Percentiles rank a stretch among this genome's conserved stretches.
Evolutionary conservation across 768 basidiomycete genomes (phyloP).

Genomic region (Leccinum disarticulatum): DNA sequence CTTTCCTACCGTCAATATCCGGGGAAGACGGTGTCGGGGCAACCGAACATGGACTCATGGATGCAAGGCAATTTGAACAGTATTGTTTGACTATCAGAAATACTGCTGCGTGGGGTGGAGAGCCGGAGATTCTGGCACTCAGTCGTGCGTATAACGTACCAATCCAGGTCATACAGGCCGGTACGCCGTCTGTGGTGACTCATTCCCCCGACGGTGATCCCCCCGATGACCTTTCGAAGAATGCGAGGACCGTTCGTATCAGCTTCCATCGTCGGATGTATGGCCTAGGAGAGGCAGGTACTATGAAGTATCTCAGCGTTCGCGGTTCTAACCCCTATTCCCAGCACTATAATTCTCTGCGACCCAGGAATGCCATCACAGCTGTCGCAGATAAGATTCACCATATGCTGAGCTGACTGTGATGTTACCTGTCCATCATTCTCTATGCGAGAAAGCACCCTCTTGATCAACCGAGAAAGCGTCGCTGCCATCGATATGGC

Average conservation of each 20-base stretch:
- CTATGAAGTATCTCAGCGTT: neutral
- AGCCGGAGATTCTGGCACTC: conserved; percentile 93
- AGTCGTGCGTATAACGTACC: conserved; percentile 78
- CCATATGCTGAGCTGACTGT: conserved; percentile 27
- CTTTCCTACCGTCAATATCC: conserved; percentile 78
- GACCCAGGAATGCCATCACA: conserved; percentile 45
- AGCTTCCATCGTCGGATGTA: conserved; percentile 96
- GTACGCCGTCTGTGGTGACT: conserved; percentile 77
- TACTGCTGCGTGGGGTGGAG: conserved; percentile 95
- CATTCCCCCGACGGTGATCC: conserved; percentile 58
- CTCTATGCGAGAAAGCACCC: neutral
- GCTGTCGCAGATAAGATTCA: conserved; percentile 34
- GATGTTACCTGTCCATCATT: neutral
- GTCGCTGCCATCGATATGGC: neutral
- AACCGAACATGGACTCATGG: conserved; percentile 68
- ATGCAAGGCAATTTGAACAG: conserved; percentile 54
- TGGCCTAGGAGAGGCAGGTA: conserved; percentile 88
- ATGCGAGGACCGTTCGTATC: conserved; percentile 56
- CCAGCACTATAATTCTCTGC: conserved; percentile 87
- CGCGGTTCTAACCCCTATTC: conserved; percentile 7
- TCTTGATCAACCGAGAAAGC: neutral
- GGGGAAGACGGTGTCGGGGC: conserved; percentile 71
- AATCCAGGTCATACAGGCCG: conserved; percentile 88
- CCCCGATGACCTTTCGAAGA: conserved; percentile 25
- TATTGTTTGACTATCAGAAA: conserved; percentile 80